Conservation (phyloP, 2,329 filamentous ascomycete species). For the Colletotrichum kahawae region DNA sequence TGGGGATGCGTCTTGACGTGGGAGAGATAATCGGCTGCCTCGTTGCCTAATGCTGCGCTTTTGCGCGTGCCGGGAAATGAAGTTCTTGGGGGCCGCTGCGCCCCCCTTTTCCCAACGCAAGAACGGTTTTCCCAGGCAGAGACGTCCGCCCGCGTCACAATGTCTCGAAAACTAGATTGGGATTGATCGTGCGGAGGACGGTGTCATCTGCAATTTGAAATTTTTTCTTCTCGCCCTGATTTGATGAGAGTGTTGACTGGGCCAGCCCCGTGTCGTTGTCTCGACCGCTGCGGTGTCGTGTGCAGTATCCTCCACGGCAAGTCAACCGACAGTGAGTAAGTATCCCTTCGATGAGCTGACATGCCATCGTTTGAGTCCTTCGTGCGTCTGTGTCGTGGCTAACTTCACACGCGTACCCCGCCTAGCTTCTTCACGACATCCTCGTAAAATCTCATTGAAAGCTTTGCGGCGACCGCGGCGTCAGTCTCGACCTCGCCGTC, state of each 20-base stretch:
- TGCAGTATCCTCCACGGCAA: neutral
- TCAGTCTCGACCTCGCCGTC: conserved; percentile 45
- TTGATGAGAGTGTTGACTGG: neutral
- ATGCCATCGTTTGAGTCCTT: neutral
- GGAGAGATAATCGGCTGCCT: neutral
- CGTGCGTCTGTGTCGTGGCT: neutral
- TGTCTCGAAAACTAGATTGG: neutral
- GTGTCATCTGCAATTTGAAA: neutral
- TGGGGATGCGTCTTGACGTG: neutral
- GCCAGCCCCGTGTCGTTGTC: neutral
- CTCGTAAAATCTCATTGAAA: conserved; percentile 47
- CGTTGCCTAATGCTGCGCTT: neutral
- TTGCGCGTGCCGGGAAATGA: neutral
- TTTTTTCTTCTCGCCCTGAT: neutral
- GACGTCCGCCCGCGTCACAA: neutral
- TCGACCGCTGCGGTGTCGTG: neutral
- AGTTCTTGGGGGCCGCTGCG: neutral
- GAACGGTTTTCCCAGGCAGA: neutral
- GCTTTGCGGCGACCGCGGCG: conserved; percentile 40
- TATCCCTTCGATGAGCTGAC: fast-evolving
- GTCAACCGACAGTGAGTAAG: neutral
- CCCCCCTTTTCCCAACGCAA: neutral
- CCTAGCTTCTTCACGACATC: conserved; percentile 49
- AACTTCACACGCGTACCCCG: conserved; percentile 36
- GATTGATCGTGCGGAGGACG: neutral